These are phyloP conservation scores for Chrysosporium queenslandicum DNA, from an alignment of 2,329 filamentous ascomycete species.

Conservation along the genomic window DNA sequence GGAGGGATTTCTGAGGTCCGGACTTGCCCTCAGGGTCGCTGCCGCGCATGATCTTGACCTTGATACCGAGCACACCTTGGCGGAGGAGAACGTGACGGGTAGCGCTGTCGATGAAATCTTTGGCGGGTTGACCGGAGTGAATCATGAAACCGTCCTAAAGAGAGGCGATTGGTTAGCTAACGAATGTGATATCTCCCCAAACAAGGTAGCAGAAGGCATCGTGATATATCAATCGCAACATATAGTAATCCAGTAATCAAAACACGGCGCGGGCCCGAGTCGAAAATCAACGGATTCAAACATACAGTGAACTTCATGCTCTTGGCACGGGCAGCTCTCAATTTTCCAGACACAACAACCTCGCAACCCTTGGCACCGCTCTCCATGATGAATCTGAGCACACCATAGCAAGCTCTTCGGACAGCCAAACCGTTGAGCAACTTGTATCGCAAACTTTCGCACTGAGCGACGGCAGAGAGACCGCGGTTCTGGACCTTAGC, in stretches of 20 bases:
- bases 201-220: not conserved
- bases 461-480: slow-evolving; percentile 98
- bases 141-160: slow-evolving; percentile 97
- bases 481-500: slow-evolving; percentile 99
- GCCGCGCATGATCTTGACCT: slow-evolving; percentile 99
- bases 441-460: slow-evolving; percentile 99
- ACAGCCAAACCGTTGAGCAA: slow-evolving; percentile 98
- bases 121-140: slow-evolving; percentile 98
- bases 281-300: slow-evolving; percentile 16
- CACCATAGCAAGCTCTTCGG: slow-evolving; percentile 98
- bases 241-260: not conserved
- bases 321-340: slow-evolving; percentile 97
- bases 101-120: slow-evolving; percentile 98
- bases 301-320: slow-evolving; percentile 99
- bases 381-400: slow-evolving; percentile 99
- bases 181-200: not conserved
- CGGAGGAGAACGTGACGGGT: slow-evolving; percentile 99
- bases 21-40: slow-evolving; percentile 99
- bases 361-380: slow-evolving; percentile 98
- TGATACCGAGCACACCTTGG: slow-evolving; percentile 99
- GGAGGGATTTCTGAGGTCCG: slow-evolving; percentile 91
- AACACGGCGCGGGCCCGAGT: not conserved
- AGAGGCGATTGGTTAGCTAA: slow-evolving; percentile 3
- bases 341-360: slow-evolving; percentile 98
- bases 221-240: not conserved